phyloP scores from a whole-genome alignment of 208 protist species.

The Trypanosoma rangeli region DNA sequence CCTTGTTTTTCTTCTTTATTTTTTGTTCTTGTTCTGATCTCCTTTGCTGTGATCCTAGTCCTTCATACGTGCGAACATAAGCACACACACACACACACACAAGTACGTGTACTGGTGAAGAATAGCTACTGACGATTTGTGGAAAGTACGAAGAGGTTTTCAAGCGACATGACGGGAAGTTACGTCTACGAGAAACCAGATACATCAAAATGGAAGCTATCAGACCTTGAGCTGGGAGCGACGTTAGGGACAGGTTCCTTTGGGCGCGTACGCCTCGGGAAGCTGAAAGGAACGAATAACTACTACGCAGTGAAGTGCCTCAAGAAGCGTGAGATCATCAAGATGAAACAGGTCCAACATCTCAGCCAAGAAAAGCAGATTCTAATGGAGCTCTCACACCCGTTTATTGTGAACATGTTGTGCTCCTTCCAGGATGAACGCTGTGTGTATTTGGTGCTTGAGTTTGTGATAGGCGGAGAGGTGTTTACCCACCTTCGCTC shows the following conservation, averaged over 20 bases:
- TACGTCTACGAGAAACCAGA: conserved; percentile 64
- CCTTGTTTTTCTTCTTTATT: conserved; percentile 11
- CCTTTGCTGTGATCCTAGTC: no score
- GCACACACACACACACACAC: conserved; percentile 1
- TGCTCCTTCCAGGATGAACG: conserved; percentile 94
- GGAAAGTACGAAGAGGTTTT: neutral
- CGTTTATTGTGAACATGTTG: conserved; percentile 94
- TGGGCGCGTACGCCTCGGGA: conserved; percentile 89
- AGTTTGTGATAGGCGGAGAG: conserved; percentile 93
- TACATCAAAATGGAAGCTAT: conserved; percentile 71
- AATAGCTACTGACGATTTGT: neutral
- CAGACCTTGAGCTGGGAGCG: conserved; percentile 84
- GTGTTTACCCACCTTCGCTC: conserved; percentile 90
- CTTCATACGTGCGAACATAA: no score
- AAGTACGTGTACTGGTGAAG: neutral
- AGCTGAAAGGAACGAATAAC: conserved; percentile 72
- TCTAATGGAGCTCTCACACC: conserved; percentile 88
- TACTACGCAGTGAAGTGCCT: conserved; percentile 93
- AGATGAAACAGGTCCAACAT: conserved; percentile 87
- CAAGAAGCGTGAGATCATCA: conserved; percentile 87
- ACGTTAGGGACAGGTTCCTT: conserved; percentile 93
- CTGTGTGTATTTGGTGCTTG: conserved; percentile 92
- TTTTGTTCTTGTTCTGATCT: conserved; percentile 11
- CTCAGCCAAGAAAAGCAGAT: conserved; percentile 92
- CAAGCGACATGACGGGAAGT: conserved; percentile 19